phyloP scores from a whole-genome alignment of 495 filamentous ascomycete species.

The Penicillium ucsense region DNA sequence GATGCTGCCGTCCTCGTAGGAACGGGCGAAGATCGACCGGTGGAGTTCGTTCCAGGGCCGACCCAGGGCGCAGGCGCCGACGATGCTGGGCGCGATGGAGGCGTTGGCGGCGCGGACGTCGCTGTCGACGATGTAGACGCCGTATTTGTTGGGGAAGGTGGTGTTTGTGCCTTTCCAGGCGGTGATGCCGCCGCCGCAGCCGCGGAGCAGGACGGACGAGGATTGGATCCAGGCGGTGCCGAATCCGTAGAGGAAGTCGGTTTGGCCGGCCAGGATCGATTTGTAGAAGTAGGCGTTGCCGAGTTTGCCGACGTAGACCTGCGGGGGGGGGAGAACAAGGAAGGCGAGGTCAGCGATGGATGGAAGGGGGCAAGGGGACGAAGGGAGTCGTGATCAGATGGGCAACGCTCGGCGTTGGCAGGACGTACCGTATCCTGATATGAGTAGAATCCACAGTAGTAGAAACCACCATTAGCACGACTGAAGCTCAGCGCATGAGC shows the following conservation, averaged over 20 bases:
- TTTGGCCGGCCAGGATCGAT: constrained; percentile 47
- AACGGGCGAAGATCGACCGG: constrained; percentile 42
- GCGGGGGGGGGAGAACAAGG: neutral
- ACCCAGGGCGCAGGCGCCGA: constrained; percentile 44
- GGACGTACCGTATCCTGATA: constrained; percentile 48
- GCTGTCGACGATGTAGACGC: constrained; percentile 48
- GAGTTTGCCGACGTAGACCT: constrained; percentile 53
- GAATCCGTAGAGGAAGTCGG: constrained; percentile 50
- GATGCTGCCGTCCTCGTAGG: constrained; percentile 44
- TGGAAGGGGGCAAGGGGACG: neutral
- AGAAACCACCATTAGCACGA: constrained; percentile 50
- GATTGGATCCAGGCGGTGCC: constrained; percentile 41
- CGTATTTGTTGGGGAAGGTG: constrained; percentile 52
- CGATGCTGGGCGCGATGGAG: constrained; percentile 35
- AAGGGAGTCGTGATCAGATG: too few species aligned
- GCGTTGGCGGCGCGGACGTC: constrained; percentile 40
- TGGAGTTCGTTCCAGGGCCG: constrained; percentile 50
- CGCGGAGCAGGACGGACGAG: constrained; percentile 35
- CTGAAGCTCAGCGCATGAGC: constrained; percentile 45
- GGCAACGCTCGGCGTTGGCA: neutral
- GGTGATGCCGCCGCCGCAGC: constrained; percentile 53
- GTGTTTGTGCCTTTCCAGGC: constrained; percentile 60
- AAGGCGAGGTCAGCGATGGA: too few species aligned
- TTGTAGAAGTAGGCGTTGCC: constrained; percentile 50
- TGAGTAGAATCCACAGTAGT: constrained; percentile 46